Conservation (phyloP, 2,329 filamentous ascomycete genomes). For the Penicillium aurantiogriseum region DNA sequence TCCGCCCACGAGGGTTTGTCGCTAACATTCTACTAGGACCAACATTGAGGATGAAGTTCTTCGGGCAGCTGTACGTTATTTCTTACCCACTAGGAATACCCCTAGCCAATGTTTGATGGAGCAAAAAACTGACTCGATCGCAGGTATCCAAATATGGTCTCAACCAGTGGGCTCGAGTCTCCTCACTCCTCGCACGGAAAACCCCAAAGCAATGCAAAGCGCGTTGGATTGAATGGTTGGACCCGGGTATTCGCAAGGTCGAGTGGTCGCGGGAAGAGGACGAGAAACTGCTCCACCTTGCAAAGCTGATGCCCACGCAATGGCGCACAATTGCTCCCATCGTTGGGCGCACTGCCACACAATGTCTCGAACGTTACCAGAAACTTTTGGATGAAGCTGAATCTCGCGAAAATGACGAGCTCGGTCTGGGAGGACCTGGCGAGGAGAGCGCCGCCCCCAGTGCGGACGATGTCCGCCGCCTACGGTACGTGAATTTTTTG, state of each 20-base stretch:
- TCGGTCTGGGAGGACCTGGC: constrained; percentile 78
- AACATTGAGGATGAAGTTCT: constrained; percentile 90
- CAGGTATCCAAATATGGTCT: constrained; percentile 84
- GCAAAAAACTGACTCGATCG: constrained; percentile 14
- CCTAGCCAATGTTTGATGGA: background rate
- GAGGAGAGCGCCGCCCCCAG: constrained; percentile 83
- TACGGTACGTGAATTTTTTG: constrained; percentile 53
- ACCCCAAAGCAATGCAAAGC: constrained; percentile 99
- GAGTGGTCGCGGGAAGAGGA: constrained; percentile 99
- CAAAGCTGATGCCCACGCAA: constrained; percentile 98
- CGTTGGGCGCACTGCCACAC: constrained; percentile 91
- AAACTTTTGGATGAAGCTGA: constrained; percentile 95
- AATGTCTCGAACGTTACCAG: constrained; percentile 95
- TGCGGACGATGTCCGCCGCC: constrained; percentile 83
- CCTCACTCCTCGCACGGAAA: constrained; percentile 92
- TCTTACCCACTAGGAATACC: background rate
- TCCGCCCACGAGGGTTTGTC: background rate
- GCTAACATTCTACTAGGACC: constrained; percentile 46
- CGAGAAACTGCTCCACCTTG: constrained; percentile 92
- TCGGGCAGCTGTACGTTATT: constrained; percentile 68
- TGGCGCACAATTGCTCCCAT: constrained; percentile 98
- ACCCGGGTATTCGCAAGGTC: constrained; percentile 96
- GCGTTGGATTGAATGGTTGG: constrained; percentile 96
- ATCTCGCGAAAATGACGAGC: constrained; percentile 73
- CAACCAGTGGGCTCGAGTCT: constrained; percentile 98